Percentiles rank a stretch among this genome's conserved stretches.
Evolutionary conservation across 768 basidiomycete genomes (phyloP).

Genomic region (Psilocybe cubensis): DNA sequence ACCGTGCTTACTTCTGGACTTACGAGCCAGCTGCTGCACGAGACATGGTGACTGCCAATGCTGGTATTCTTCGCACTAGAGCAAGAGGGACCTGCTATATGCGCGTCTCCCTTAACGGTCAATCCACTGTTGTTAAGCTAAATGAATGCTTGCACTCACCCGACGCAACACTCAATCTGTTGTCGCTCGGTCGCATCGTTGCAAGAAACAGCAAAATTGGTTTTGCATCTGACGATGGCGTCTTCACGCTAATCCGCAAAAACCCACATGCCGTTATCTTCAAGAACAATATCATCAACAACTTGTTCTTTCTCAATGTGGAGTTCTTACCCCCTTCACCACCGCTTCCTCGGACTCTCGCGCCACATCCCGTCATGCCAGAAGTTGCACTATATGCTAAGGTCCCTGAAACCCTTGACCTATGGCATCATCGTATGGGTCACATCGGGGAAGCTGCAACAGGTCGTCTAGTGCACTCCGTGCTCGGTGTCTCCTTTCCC

Average conservation of each 20-base stretch:
- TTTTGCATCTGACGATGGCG: not conserved
- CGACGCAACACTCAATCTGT: slow-evolving; percentile 23
- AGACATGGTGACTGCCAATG: not conserved
- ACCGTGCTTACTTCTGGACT: not conserved
- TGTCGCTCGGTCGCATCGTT: slow-evolving; percentile 22
- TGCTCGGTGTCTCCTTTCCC: slow-evolving; percentile 4
- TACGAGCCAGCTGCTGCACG: not conserved
- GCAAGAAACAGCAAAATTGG: slow-evolving; percentile 7
- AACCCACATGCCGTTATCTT: not conserved
- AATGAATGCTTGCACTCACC: slow-evolving; percentile 28
- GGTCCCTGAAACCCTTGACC: not conserved
- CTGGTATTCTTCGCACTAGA: not conserved
- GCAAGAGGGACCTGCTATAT: not conserved
- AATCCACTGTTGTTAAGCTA: slow-evolving; percentile 9
- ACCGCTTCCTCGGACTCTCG: too few species aligned
- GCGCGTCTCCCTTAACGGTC: not conserved
- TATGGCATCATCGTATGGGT: slow-evolving; percentile 30
- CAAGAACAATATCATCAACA: not conserved
- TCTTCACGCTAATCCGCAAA: not conserved
- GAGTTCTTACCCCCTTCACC: not conserved
- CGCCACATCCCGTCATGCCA: too few species aligned
- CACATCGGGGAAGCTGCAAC: slow-evolving; percentile 25
- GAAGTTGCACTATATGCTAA: not conserved
- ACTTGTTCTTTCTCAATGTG: not conserved
- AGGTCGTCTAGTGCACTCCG: not conserved